phyloP scores from a whole-genome alignment of 129 eudicot genomes.

The Arctium lappa region DNA sequence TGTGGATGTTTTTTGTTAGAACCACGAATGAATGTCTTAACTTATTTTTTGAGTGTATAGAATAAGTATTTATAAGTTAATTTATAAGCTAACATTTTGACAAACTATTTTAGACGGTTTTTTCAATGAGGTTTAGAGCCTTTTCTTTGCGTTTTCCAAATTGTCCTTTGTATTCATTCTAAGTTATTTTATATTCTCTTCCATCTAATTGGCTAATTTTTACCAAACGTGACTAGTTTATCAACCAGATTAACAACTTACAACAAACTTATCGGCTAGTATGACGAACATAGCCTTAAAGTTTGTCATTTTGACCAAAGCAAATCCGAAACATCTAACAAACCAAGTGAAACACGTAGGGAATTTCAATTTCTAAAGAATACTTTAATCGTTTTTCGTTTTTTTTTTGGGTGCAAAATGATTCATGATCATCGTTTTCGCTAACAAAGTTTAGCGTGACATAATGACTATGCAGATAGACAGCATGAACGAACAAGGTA shows the following conservation, averaged over 20 bases:
- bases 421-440: not conserved
- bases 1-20: not conserved
- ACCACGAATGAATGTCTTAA: not conserved
- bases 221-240: not conserved
- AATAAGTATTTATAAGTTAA: too few species aligned
- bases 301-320: not conserved
- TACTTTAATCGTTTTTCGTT: not conserved
- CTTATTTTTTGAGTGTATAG: too few species aligned
- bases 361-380: not conserved
- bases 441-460: not conserved
- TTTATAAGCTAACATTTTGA: too few species aligned
- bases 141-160: not conserved
- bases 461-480: constrained; percentile 28
- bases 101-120: not conserved
- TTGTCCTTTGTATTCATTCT: not conserved
- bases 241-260: not conserved
- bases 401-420: not conserved
- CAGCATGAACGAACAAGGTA: constrained; percentile 25
- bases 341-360: not conserved
- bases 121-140: not conserved
- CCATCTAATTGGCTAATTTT: not conserved
- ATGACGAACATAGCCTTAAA: not conserved
- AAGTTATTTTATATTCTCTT: too few species aligned
- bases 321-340: not conserved
- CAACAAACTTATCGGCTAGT: not conserved